Evolutionary conservation across 768 basidiomycete genomes (phyloP).

Genomic region (Leccinum rimulosum): DNA sequence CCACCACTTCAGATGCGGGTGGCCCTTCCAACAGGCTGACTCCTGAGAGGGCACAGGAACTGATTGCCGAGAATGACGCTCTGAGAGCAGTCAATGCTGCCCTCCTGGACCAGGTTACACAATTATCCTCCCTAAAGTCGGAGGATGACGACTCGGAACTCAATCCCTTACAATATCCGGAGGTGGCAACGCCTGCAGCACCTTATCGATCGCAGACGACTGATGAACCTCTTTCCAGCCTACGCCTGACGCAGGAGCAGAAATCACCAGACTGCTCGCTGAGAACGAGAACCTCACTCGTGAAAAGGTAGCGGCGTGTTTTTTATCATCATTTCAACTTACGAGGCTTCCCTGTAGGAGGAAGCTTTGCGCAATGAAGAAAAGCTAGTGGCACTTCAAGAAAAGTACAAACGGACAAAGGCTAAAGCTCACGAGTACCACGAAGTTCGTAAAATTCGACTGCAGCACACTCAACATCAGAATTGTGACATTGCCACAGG

Average conservation of each 20-base stretch:
- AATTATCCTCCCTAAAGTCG: slow-evolving; percentile 15
- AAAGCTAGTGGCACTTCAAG: slow-evolving; percentile 11
- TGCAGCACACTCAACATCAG: neutral
- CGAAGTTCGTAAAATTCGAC: slow-evolving; percentile 16
- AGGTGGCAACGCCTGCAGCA: slow-evolving; percentile 3
- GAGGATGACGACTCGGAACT: slow-evolving; percentile 7
- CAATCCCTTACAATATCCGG: slow-evolving; percentile 2
- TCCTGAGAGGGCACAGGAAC: slow-evolving; percentile 6
- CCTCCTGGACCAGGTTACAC: slow-evolving; percentile 11
- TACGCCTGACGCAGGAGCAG: slow-evolving; percentile 2
- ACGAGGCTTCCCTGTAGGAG: slow-evolving; percentile 11
- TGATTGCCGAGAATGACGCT: slow-evolving; percentile 15
- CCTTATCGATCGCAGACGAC: neutral
- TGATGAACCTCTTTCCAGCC: slow-evolving; percentile 11
- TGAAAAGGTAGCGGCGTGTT: slow-evolving; percentile 11
- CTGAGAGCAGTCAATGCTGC: slow-evolving; percentile 21
- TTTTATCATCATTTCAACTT: neutral
- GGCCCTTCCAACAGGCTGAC: neutral
- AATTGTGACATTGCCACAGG: slow-evolving; percentile 11
- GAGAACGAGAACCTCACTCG: slow-evolving; percentile 15
- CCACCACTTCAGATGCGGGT: neutral
- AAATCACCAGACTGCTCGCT: slow-evolving; percentile 16
- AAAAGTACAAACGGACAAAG: slow-evolving; percentile 24
- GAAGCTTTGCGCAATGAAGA: slow-evolving; percentile 5
- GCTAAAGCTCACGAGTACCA: slow-evolving; percentile 11